Percentiles rank a stretch among this genome's conserved stretches.
Conservation (phyloP, 805 yeast species). For the Lipomyces mesembrius region DNA sequence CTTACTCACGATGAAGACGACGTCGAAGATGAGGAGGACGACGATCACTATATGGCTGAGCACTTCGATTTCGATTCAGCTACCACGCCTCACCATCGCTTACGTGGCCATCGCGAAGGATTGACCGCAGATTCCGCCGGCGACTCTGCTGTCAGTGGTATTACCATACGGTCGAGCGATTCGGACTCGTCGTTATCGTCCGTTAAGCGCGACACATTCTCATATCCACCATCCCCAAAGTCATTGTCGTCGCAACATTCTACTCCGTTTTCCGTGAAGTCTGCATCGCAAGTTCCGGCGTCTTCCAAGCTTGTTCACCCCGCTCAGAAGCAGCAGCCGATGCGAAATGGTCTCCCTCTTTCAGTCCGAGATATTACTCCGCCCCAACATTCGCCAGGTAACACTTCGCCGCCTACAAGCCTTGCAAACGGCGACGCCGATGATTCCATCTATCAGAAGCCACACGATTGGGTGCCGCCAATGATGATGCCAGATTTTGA, state of each 20-base stretch:
- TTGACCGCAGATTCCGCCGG: background rate
- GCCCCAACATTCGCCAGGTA: constrained; percentile 23
- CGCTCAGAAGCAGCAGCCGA: background rate
- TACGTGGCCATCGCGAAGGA: background rate
- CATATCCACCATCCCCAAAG: constrained; percentile 33
- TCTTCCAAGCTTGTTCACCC: background rate
- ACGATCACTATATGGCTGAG: constrained; percentile 28
- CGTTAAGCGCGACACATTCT: constrained; percentile 21
- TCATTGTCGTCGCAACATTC: constrained; percentile 31
- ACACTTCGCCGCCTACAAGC: constrained; percentile 13
- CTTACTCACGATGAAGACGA: constrained; percentile 32
- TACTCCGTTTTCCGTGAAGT: constrained; percentile 4
- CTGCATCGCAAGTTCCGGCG: background rate
- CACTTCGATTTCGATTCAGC: constrained; percentile 35
- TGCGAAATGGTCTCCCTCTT: background rate
- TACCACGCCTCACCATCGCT: constrained; percentile 14
- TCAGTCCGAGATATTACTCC: constrained; percentile 14
- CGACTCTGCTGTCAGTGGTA: constrained; percentile 1
- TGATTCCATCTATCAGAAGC: constrained; percentile 20
- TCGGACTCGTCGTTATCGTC: constrained; percentile 28
- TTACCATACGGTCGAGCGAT: constrained; percentile 25
- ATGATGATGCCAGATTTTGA: constrained; percentile 32
- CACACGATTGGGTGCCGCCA: constrained; percentile 34
- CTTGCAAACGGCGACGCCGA: background rate
- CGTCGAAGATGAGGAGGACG: constrained; percentile 24